These are phyloP conservation scores for Ceratocystis diversiconidia DNA, from an alignment of 2,329 filamentous ascomycete species.

Conservation along the genomic window DNA sequence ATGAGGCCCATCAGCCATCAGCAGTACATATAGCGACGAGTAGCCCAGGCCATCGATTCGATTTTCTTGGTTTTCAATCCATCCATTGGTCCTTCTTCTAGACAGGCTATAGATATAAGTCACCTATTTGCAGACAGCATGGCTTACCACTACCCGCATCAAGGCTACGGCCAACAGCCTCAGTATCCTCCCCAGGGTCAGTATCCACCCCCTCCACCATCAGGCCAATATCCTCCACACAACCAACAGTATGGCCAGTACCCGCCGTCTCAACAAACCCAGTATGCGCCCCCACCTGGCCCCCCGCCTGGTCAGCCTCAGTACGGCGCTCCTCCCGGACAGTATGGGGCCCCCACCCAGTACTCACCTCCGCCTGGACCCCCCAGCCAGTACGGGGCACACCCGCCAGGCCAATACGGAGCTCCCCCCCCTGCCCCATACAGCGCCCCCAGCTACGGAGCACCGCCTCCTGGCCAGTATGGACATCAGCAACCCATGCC, in stretches of 20 bases:
- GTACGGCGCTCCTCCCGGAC: conserved; percentile 13
- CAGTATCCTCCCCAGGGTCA: conserved; percentile 23
- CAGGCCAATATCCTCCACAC: conserved; percentile 22
- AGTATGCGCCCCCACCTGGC: conserved; percentile 16
- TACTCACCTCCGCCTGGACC: conserved; percentile 14
- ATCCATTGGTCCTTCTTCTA: too few species aligned
- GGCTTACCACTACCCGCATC: conserved; percentile 16
- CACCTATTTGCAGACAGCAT: not conserved
- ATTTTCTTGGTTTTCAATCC: too few species aligned
- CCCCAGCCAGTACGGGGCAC: conserved; percentile 18
- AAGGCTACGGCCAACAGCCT: conserved; percentile 24
- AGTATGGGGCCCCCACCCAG: conserved; percentile 1
- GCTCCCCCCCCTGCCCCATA: conserved; percentile 19
- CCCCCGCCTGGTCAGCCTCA: conserved; percentile 17
- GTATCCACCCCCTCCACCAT: conserved; percentile 25
- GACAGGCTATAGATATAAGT: not conserved
- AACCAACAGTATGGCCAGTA: conserved; percentile 27
- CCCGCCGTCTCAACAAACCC: conserved; percentile 22
- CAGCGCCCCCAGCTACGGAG: conserved; percentile 27
- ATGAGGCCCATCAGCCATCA: too few species aligned
- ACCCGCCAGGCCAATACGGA: conserved; percentile 16
- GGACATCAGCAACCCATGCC: conserved; percentile 21
- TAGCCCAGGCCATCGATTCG: too few species aligned
- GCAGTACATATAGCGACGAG: too few species aligned
- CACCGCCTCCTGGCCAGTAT: conserved; percentile 23